Conservation (phyloP, 257 asterid genomes). For the Schizonepeta tenuifolia region DNA sequence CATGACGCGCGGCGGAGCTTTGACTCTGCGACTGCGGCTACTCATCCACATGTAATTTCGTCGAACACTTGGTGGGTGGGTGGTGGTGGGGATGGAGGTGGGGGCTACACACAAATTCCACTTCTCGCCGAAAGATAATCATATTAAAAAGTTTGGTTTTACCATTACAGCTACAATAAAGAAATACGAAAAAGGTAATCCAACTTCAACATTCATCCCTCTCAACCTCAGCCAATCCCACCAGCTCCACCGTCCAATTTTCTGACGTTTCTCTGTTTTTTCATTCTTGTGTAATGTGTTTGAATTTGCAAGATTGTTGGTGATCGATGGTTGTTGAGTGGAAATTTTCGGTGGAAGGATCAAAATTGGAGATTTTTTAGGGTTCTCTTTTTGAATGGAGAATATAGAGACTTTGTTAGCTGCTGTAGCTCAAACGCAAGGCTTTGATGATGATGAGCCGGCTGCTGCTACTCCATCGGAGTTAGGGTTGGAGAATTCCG, state of each 20-base stretch:
- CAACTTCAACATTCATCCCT: slow-evolving; percentile 22
- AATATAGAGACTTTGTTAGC: slow-evolving; percentile 52
- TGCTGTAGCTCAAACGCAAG: slow-evolving; percentile 61
- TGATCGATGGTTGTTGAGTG: slow-evolving; percentile 23
- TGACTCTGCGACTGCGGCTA: slow-evolving; percentile 9
- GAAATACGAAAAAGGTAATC: neutral
- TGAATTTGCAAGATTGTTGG: slow-evolving; percentile 3
- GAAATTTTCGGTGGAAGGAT: neutral
- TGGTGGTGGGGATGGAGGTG: neutral
- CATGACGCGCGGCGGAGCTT: slow-evolving; percentile 12
- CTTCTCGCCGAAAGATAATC: slow-evolving; percentile 43
- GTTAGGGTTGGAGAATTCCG: slow-evolving; percentile 28
- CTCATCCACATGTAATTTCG: slow-evolving; percentile 15
- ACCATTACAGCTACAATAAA: slow-evolving; percentile 36
- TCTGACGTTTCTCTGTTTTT: neutral
- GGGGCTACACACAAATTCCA: slow-evolving; percentile 37
- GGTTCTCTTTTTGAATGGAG: slow-evolving; percentile 34
- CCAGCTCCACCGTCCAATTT: slow-evolving; percentile 21
- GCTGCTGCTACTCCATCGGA: slow-evolving; percentile 23
- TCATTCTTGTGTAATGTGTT: neutral
- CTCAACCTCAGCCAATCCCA: neutral
- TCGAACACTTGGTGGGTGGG: slow-evolving; percentile 35
- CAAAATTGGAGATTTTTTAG: neutral
- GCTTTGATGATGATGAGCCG: slow-evolving; percentile 48
- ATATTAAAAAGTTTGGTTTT: slow-evolving; percentile 28